Conservation (phyloP, 2,329 filamentous ascomycete species). For the Diplocarpon mali region DNA sequence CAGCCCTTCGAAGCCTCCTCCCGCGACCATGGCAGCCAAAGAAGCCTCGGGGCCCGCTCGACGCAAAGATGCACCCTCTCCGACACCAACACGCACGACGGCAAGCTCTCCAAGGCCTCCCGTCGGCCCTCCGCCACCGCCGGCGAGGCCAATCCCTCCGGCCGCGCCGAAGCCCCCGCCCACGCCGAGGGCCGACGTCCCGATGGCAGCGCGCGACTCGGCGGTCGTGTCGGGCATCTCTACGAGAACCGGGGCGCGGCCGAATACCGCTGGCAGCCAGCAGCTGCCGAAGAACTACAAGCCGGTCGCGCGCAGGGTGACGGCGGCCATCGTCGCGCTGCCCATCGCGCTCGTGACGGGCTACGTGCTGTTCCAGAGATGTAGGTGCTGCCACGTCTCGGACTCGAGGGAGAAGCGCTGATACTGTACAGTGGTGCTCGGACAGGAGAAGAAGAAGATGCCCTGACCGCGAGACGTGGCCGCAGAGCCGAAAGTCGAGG, state of each 20-base stretch:
- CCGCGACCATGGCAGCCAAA: neutral
- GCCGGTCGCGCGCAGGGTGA: conserved; percentile 22
- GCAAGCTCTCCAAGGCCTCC: no score
- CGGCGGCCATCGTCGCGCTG: conserved; percentile 25
- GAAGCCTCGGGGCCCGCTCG: neutral
- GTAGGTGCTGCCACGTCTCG: conserved; percentile 14
- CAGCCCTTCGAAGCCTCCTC: neutral
- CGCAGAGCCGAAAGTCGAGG: neutral
- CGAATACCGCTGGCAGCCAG: conserved; percentile 9
- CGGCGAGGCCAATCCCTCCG: neutral
- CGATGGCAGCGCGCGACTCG: conserved; percentile 22
- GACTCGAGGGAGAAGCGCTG: neutral
- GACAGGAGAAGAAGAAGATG: conserved; percentile 15
- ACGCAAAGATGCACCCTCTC: neutral
- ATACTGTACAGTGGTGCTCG: conserved; percentile 12
- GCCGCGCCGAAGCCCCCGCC: conserved; percentile 3
- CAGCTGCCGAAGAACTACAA: conserved; percentile 24
- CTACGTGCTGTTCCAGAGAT: conserved; percentile 25
- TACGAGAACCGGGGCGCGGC: conserved; percentile 20
- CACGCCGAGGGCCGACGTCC: conserved; percentile 10
- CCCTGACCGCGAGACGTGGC: neutral
- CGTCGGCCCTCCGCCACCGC: no score
- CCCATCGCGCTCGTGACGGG: conserved; percentile 26
- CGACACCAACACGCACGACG: neutral
- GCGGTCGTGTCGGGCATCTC: conserved; percentile 23